A percentile compares a stretch with the other conserved stretches of the same genome.
These are phyloP conservation scores for Sorghum bicolor DNA, from an alignment of 176 grass and related monocot species.

Conservation along the genomic window DNA sequence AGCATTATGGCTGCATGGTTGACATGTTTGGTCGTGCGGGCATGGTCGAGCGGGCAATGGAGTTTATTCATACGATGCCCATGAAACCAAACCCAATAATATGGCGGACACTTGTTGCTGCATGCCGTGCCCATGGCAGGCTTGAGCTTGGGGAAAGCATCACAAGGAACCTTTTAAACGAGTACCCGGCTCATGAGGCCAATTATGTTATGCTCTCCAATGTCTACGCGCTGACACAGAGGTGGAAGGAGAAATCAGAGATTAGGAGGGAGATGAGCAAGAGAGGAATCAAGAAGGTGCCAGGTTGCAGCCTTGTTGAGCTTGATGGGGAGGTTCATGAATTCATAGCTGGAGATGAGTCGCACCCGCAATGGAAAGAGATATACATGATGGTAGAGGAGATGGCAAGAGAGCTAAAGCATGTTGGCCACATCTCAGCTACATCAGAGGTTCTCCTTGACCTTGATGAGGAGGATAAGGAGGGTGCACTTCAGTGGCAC, in stretches of 20 bases:
- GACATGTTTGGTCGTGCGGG: constrained; percentile 68
- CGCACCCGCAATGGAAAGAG: constrained; percentile 43
- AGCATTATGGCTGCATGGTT: constrained; percentile 76
- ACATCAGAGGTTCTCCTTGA: constrained; percentile 60
- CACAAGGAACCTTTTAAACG: constrained; percentile 38
- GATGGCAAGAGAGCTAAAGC: constrained; percentile 53
- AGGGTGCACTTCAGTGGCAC: constrained; percentile 62
- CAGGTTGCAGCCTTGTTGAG: constrained; percentile 66
- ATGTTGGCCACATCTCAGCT: constrained; percentile 42
- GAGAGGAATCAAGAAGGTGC: constrained; percentile 59
- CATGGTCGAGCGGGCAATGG: constrained; percentile 47
- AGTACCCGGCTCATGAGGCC: constrained; percentile 51
- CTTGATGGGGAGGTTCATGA: constrained; percentile 68
- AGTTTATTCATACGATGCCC: constrained; percentile 59
- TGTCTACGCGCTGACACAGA: constrained; percentile 44
- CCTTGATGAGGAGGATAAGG: constrained; percentile 75
- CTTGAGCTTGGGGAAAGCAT: constrained; percentile 57
- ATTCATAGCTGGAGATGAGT: constrained; percentile 67
- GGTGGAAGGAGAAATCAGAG: constrained; percentile 63
- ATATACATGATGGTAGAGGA: constrained; percentile 77
- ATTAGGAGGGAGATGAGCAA: constrained; percentile 60
- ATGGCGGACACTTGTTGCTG: constrained; percentile 53
- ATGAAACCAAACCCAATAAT: constrained; percentile 61
- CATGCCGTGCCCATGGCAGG: constrained; percentile 57
- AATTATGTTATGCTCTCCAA: constrained; percentile 74